These are phyloP conservation scores for Gardenia jasminoides DNA, from an alignment of 257 asterid species.

Conservation along the genomic window DNA sequence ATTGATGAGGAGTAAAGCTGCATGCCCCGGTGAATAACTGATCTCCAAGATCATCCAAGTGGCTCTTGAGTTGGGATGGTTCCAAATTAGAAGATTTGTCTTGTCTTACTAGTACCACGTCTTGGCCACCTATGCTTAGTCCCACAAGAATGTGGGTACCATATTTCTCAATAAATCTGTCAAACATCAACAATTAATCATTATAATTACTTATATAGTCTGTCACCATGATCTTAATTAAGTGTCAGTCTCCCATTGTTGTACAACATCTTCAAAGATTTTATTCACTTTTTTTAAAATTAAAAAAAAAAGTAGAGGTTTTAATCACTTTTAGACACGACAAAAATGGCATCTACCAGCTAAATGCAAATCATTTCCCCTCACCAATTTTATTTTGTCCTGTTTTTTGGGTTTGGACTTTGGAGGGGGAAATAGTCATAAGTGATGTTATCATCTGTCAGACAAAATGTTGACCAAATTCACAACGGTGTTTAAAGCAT, in stretches of 20 bases:
- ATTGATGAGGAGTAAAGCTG: constrained; percentile 52
- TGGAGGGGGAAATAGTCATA: background rate
- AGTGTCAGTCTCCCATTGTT: background rate
- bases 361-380: background rate
- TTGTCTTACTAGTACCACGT: constrained; percentile 74
- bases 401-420: background rate
- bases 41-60: constrained; percentile 78
- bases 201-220: background rate
- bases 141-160: constrained; percentile 96
- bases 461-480: background rate
- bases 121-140: constrained; percentile 87
- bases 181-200: constrained; percentile 20
- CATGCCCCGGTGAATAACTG: constrained; percentile 74
- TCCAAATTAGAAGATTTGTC: constrained; percentile 63
- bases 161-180: constrained; percentile 89
- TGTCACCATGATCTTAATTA: background rate
- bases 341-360: background rate
- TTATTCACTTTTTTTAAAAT: background rate
- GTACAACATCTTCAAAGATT: background rate
- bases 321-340: background rate
- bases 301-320: background rate
- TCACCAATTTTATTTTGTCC: background rate
- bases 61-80: constrained; percentile 69
- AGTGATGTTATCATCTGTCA: background rate
- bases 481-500: background rate